Percentiles rank a stretch among this genome's conserved stretches.
Conservation (phyloP, 345 rosid genomes). For the Eucalyptus polyanthemos region DNA sequence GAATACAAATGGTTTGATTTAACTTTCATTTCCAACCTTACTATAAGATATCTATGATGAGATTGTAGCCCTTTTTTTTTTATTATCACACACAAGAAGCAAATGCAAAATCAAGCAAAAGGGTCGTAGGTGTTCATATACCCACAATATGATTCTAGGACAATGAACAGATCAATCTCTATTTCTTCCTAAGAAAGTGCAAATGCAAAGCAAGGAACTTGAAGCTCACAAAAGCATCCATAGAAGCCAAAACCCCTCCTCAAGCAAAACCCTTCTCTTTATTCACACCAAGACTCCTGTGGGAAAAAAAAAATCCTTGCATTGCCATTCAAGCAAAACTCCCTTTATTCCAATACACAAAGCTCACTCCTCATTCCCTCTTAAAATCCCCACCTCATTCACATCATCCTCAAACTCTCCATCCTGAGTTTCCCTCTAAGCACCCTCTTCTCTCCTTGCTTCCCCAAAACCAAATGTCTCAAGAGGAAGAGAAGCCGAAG, state of each 20-base stretch:
- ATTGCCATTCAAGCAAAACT: constrained; percentile 19
- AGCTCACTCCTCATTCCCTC: not conserved
- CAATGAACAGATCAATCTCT: not conserved
- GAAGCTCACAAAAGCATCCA: not conserved
- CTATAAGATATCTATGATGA: not conserved
- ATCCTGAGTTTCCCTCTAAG: not conserved
- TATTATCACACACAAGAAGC: not conserved
- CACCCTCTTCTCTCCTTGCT: not conserved
- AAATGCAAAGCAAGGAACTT: not conserved
- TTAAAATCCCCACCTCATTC: not conserved
- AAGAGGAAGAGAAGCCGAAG: constrained; percentile 11
- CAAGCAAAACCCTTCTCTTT: constrained; percentile 17
- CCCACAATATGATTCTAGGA: not conserved
- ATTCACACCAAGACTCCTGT: not conserved
- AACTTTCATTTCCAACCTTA: not conserved
- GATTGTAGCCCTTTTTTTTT: not conserved
- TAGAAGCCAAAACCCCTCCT: not conserved
- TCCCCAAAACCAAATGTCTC: constrained; percentile 9
- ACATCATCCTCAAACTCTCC: not conserved
- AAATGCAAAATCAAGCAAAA: not conserved
- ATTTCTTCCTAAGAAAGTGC: not conserved
- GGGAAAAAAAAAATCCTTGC: constrained; percentile 5
- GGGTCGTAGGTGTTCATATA: not conserved
- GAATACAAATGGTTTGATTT: too few relatives aligned
- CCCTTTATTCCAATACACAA: constrained; percentile 6